A percentile compares a stretch with the other conserved stretches of the same genome.
phyloP scores from a whole-genome alignment of 805 yeast genomes.

The Ogataea dorogensis region DNA sequence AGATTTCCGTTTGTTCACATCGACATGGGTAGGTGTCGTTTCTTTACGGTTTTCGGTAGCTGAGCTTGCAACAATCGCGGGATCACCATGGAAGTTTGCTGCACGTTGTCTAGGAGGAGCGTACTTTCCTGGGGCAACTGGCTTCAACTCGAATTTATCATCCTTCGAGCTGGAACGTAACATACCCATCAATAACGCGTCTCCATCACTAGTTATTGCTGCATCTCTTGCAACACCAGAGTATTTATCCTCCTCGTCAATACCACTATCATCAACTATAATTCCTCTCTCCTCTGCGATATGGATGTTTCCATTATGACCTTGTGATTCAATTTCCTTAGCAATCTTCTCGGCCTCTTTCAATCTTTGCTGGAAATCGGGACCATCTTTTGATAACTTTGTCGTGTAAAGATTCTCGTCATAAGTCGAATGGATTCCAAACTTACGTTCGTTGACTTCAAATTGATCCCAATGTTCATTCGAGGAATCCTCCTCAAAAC shows the following conservation, averaged over 20 bases:
- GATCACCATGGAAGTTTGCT: conserved; percentile 53
- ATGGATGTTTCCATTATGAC: conserved; percentile 67
- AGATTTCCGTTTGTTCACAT: conserved; percentile 8
- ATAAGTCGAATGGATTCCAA: conserved; percentile 81
- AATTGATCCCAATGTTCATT: conserved; percentile 82
- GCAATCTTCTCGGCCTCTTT: conserved; percentile 78
- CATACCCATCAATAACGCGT: conserved; percentile 30
- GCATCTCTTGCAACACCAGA: conserved; percentile 79
- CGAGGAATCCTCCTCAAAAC: conserved; percentile 38
- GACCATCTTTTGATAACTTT: conserved; percentile 61
- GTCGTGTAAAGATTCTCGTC: conserved; percentile 91
- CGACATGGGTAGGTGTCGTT: neutral
- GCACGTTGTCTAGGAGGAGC: conserved; percentile 59
- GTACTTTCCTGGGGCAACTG: conserved; percentile 40
- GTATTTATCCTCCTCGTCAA: conserved; percentile 95
- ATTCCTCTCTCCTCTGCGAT: conserved; percentile 90
- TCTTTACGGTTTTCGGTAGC: conserved; percentile 28
- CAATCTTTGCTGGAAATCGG: conserved; percentile 65
- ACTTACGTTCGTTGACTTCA: conserved; percentile 82
- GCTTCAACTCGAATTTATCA: conserved; percentile 25
- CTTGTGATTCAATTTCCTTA: conserved; percentile 72
- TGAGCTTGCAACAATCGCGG: conserved; percentile 62
- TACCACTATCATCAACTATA: conserved; percentile 72
- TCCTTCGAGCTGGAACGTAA: conserved; percentile 24
- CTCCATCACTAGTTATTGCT: conserved; percentile 16